These are phyloP conservation scores for Mycena vulgaris DNA, from an alignment of 768 basidiomycete genomes.

Conservation along the genomic window DNA sequence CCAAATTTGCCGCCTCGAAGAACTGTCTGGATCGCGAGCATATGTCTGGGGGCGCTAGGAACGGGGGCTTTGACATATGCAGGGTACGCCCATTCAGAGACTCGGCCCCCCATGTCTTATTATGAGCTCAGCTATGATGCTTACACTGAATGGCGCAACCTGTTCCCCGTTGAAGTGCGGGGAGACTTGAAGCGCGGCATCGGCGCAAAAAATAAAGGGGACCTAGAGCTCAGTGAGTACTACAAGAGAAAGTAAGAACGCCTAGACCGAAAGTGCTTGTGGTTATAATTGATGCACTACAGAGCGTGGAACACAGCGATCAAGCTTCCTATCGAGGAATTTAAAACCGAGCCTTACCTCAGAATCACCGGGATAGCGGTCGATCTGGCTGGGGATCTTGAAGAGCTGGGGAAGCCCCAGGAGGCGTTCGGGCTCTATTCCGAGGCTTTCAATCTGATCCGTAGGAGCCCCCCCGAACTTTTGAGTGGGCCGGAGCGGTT, in stretches of 20 bases:
- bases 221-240: slow-evolving; percentile 23
- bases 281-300: not conserved
- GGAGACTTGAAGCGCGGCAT: slow-evolving; percentile 36
- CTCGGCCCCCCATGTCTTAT: not conserved
- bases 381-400: slow-evolving; percentile 61
- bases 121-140: slow-evolving; percentile 25
- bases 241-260: slow-evolving; percentile 31
- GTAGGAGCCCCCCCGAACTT: not conserved
- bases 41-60: not conserved
- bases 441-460: slow-evolving; percentile 30
- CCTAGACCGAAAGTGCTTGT: not conserved
- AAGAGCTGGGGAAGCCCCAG: slow-evolving; percentile 43
- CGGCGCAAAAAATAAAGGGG: slow-evolving; percentile 27
- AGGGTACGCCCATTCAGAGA: slow-evolving; percentile 4
- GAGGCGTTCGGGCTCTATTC: slow-evolving; percentile 30
- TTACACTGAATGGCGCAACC: slow-evolving; percentile 30
- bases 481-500: slow-evolving; percentile 28
- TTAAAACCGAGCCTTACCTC: slow-evolving; percentile 58
- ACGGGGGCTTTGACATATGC: slow-evolving; percentile 19
- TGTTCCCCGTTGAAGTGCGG: slow-evolving; percentile 31
- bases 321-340: slow-evolving; percentile 44
- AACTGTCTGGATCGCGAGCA: slow-evolving; percentile 1
- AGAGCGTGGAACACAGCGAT: slow-evolving; percentile 64
- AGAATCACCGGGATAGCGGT: slow-evolving; percentile 67
- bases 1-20: not conserved